phyloP scores from a whole-genome alignment of 1,139 yeast species.

The Eremothecium sinecaudum region DNA sequence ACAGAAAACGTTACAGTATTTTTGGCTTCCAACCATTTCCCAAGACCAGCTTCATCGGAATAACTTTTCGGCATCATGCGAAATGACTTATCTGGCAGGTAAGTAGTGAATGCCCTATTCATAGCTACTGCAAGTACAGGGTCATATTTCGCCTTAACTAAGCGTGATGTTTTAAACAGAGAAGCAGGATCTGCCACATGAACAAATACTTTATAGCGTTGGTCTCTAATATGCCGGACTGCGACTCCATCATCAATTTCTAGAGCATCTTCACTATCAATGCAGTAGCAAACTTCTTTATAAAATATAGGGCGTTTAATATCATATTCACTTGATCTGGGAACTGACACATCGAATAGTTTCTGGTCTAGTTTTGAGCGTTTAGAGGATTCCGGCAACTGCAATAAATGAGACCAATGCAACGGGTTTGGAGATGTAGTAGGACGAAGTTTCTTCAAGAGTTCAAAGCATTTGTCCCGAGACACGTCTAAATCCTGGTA shows the following conservation, averaged over 20 bases:
- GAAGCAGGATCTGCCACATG: conserved; percentile 90
- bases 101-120: conserved; percentile 57
- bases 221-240: conserved; percentile 34
- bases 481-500: conserved; percentile 24
- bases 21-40: conserved; percentile 38
- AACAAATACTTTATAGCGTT: conserved; percentile 42
- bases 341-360: conserved; percentile 35
- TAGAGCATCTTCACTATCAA: conserved; percentile 71
- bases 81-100: conserved; percentile 58
- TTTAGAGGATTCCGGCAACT: conserved; percentile 15
- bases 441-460: conserved; percentile 15
- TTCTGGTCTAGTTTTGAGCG: conserved; percentile 10
- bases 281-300: conserved; percentile 61
- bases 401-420: conserved; percentile 16
- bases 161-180: conserved; percentile 30
- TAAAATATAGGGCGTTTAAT: conserved; percentile 36
- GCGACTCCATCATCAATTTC: conserved; percentile 95
- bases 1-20: conserved; percentile 44
- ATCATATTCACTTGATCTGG: conserved; percentile 30
- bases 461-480: conserved; percentile 20
- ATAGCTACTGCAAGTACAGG: conserved; percentile 51
- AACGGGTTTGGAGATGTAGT: conserved; percentile 15
- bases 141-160: conserved; percentile 33
- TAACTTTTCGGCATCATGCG: conserved; percentile 64
- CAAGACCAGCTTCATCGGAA: conserved; percentile 49